phyloP scores from a whole-genome alignment of 352 stramenopile species.

The Aphanomyces invadans region DNA sequence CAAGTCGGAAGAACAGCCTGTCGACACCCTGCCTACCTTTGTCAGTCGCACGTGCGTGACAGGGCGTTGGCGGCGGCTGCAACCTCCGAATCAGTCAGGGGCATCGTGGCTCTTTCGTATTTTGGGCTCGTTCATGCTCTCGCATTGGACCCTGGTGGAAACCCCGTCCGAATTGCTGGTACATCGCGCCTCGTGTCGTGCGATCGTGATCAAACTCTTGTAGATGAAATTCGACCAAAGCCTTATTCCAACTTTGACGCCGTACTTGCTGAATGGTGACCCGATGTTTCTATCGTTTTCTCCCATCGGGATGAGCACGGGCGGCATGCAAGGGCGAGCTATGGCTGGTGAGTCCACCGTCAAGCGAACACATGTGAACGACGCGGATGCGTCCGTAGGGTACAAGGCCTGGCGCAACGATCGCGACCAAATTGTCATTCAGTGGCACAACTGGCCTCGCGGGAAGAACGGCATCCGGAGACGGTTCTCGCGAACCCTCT shows the following conservation, averaged over 20 bases:
- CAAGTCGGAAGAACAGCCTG: slow-evolving; percentile 22
- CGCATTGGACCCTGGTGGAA: slow-evolving; percentile 20
- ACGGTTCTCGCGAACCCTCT: slow-evolving; percentile 8
- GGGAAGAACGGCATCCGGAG: slow-evolving; percentile 13
- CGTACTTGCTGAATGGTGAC: slow-evolving; percentile 22
- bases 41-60: slow-evolving; percentile 8
- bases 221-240: slow-evolving; percentile 24
- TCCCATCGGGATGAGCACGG: slow-evolving; percentile 13
- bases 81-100: background rate
- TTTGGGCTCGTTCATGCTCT: slow-evolving; percentile 15
- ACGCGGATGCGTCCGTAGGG: background rate
- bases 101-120: slow-evolving; percentile 21
- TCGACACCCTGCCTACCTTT: background rate
- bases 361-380: background rate
- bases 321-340: slow-evolving; percentile 8
- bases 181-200: too few relatives aligned
- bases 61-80: slow-evolving; percentile 7
- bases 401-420: slow-evolving; percentile 25
- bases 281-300: slow-evolving; percentile 25
- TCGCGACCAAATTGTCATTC: slow-evolving; percentile 9
- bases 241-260: slow-evolving; percentile 11
- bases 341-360: slow-evolving; percentile 4
- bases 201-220: background rate
- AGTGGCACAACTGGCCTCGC: slow-evolving; percentile 21
- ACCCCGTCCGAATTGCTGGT: slow-evolving; percentile 18